Percentiles rank a stretch among this genome's conserved stretches.
These are phyloP conservation scores for Xylaria sp. DNA, from an alignment of 2,329 filamentous ascomycete genomes.

Conservation along the genomic window DNA sequence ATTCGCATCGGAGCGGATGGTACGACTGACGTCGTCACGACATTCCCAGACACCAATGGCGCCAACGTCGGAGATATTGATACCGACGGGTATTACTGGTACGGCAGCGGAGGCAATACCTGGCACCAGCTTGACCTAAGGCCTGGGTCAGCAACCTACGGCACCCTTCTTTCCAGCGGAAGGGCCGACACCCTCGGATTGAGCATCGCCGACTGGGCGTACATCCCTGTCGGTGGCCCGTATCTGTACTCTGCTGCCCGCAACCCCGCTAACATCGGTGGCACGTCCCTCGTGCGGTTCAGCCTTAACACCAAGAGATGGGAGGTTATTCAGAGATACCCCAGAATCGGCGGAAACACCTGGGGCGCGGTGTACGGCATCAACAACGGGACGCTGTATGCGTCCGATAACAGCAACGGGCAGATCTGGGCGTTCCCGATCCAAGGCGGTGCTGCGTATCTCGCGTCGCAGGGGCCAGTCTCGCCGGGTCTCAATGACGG, in stretches of 20 bases:
- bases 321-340: constrained; percentile 15
- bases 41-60: not conserved
- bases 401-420: constrained; percentile 27
- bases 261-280: constrained; percentile 2
- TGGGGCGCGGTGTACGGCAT: constrained; percentile 28
- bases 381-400: constrained; percentile 27
- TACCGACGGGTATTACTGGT: constrained; percentile 26
- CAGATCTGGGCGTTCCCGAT: constrained; percentile 28
- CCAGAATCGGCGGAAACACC: constrained; percentile 8
- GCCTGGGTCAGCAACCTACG: constrained; percentile 24
- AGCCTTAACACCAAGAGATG: constrained; percentile 20
- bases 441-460: constrained; percentile 9
- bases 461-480: constrained; percentile 19
- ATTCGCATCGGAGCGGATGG: constrained; percentile 34
- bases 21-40: constrained; percentile 6
- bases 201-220: constrained; percentile 28
- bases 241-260: constrained; percentile 19
- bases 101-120: not conserved
- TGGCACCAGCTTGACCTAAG: constrained; percentile 27
- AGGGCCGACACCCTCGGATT: constrained; percentile 16
- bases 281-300: constrained; percentile 21
- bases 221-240: constrained; percentile 21
- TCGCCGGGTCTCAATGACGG: constrained; percentile 26
- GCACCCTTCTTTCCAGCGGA: constrained; percentile 15
- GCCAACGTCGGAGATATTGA: constrained; percentile 35